Percentiles rank a stretch among this genome's conserved stretches.
Conservation (phyloP, 1,284 basidiomycete species). For the Ceratobasidium sp. region DNA sequence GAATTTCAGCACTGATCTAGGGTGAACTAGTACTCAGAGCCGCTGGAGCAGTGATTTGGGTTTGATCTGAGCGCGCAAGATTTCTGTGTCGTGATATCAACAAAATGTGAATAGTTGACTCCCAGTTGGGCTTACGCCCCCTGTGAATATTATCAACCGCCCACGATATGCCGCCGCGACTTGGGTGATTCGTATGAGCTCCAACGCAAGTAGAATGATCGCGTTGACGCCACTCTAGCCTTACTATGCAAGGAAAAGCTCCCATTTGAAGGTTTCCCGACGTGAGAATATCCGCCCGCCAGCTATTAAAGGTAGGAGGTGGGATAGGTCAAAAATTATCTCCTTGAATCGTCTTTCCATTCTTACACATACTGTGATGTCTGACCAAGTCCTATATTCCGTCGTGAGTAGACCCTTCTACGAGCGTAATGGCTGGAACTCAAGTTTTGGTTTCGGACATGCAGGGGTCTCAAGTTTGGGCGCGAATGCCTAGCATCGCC, state of each 20-base stretch:
- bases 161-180: no score
- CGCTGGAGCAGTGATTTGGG: no score
- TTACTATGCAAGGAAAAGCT: background rate
- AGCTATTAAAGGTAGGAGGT: conserved; percentile 9
- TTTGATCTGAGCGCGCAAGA: no score
- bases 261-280: background rate
- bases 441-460: background rate
- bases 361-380: background rate
- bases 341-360: background rate
- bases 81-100: no score
- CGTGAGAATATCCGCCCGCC: background rate
- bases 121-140: no score
- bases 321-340: no score
- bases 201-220: no score
- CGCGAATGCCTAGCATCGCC: conserved; percentile 11
- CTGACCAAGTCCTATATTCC: conserved; percentile 1
- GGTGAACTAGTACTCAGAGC: no score
- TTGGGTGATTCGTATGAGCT: no score
- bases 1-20: no score
- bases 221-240: background rate
- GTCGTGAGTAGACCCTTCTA: conserved; percentile 5
- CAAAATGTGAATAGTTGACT: no score
- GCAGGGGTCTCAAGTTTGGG: conserved; percentile 37
- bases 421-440: background rate
- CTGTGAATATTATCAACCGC: no score